phyloP scores from a whole-genome alignment of 148 eudicot species.

The Pharnaceum exiguum region DNA sequence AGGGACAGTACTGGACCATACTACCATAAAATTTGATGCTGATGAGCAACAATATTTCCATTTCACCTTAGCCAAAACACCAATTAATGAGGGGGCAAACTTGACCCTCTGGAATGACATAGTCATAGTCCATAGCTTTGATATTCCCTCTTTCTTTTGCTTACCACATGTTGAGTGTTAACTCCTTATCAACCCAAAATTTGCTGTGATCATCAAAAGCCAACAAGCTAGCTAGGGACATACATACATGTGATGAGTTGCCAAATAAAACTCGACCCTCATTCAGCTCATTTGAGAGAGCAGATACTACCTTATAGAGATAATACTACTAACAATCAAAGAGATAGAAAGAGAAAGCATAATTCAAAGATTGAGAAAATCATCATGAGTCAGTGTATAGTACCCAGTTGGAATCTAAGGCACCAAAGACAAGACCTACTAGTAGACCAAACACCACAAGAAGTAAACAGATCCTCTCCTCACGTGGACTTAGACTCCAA shows the following conservation, averaged over 20 bases:
- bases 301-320: too few species aligned
- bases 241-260: constrained; percentile 23
- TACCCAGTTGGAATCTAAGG: constrained; percentile 39
- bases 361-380: background rate
- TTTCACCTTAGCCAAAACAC: constrained; percentile 20
- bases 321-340: background rate
- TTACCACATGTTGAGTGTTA: constrained; percentile 23
- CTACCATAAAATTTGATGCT: constrained; percentile 24
- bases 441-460: constrained; percentile 31
- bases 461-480: constrained; percentile 44
- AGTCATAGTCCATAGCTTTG: background rate
- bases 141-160: constrained; percentile 11
- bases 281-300: background rate
- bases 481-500: constrained; percentile 30
- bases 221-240: too few species aligned
- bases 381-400: constrained; percentile 34
- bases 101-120: constrained; percentile 8
- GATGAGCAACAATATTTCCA: constrained; percentile 2
- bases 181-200: constrained; percentile 5
- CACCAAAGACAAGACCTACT: constrained; percentile 40
- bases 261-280: constrained; percentile 14
- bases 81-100: background rate
- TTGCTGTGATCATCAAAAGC: constrained; percentile 8
- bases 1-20: constrained; percentile 22
- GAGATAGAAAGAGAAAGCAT: constrained; percentile 7